Base-by-base conservation (phyloP, 2,329 filamentous ascomycete species). In the Pseudogymnoascus destructans region DNA sequence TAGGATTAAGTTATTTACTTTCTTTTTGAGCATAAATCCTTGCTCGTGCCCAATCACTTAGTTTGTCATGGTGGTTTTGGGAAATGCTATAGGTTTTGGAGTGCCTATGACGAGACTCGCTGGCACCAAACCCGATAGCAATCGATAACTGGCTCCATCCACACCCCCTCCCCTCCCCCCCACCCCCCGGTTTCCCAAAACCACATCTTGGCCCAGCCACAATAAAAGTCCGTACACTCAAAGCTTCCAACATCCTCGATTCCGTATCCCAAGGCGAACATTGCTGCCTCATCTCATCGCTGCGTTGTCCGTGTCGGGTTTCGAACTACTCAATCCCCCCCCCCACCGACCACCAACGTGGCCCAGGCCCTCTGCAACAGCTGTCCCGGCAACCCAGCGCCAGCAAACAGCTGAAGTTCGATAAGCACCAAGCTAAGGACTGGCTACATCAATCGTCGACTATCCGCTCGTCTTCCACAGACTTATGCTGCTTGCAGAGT, bases 71-170 rank as follows among this genome's bases (percentile, higher is more conserved):
- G 40, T 49, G 13, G 40, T 27, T 49, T 49, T 49, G 15, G 15
- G 21, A 27, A 49, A 25, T 15, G 40, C 11, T 49, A 21, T 49
- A 49, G 40, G 7, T 19, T 49, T 49, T 49, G 27, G 40, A 49
- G 40, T 49, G 21, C 21, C 38, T 25, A 49, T 49, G 40, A 49
- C 40, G 40, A 49, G 40, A 49, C 13, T 49, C 40, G 40, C 40
- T 49, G 40, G 40, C 21, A 15, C 33, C 33, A 38, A 42, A 49
- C 40, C 21, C 40, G 40, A 49, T 49, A 49, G 21, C 21, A 49
- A 49, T 49, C 40, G 40, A 49, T 49, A 49, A 49, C 27, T 49
- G 40, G 40, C 40, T 49, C 40, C 40, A 49, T 49, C 40, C 40
- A 46, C 40, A 46, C 40, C 40, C 40, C 21, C 40, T 15, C 40